These are phyloP conservation scores for Coemansia sp. DNA, from an alignment of 192 early-diverging fungal species.

Conservation along the genomic window DNA sequence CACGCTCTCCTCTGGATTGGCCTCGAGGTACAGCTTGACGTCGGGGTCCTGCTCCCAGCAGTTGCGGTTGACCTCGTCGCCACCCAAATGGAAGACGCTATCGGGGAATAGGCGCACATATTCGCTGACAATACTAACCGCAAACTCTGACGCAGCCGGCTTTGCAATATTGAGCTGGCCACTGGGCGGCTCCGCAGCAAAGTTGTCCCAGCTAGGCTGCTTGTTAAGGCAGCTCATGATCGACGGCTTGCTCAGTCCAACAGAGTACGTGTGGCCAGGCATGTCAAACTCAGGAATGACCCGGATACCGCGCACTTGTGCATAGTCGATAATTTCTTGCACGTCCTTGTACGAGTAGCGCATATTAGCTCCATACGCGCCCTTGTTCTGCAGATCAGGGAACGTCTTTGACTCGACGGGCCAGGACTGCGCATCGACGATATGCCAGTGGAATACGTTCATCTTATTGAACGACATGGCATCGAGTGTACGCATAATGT, in stretches of 20 bases:
- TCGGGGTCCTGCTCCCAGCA: slow-evolving; percentile 64
- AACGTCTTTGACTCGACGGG: slow-evolving; percentile 62
- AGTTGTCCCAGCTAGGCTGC: slow-evolving; percentile 62
- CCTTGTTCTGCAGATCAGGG: slow-evolving; percentile 62
- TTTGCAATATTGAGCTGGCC: slow-evolving; percentile 79
- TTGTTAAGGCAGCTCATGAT: slow-evolving; percentile 59
- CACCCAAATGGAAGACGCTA: slow-evolving; percentile 70
- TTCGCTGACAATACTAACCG: slow-evolving; percentile 65
- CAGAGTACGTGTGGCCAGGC: slow-evolving; percentile 70
- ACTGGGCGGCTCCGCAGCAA: slow-evolving; percentile 71
- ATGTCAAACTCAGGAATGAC: slow-evolving; percentile 91
- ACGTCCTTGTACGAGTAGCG: slow-evolving; percentile 75
- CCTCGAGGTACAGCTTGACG: slow-evolving; percentile 39
- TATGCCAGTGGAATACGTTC: slow-evolving; percentile 80
- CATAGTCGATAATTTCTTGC: slow-evolving; percentile 68
- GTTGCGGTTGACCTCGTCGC: slow-evolving; percentile 71
- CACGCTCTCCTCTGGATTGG: slow-evolving; percentile 32
- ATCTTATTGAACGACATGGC: slow-evolving; percentile 72
- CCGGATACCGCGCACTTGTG: slow-evolving; percentile 72
- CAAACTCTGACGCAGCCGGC: slow-evolving; percentile 61
- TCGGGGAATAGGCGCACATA: slow-evolving; percentile 68
- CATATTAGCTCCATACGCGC: slow-evolving; percentile 64
- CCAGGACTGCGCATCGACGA: slow-evolving; percentile 71
- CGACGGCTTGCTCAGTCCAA: slow-evolving; percentile 57
- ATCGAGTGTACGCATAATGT: slow-evolving; percentile 62